These are phyloP conservation scores for Ormosia semicastrata DNA, from an alignment of 306 rosid species.

Conservation along the genomic window DNA sequence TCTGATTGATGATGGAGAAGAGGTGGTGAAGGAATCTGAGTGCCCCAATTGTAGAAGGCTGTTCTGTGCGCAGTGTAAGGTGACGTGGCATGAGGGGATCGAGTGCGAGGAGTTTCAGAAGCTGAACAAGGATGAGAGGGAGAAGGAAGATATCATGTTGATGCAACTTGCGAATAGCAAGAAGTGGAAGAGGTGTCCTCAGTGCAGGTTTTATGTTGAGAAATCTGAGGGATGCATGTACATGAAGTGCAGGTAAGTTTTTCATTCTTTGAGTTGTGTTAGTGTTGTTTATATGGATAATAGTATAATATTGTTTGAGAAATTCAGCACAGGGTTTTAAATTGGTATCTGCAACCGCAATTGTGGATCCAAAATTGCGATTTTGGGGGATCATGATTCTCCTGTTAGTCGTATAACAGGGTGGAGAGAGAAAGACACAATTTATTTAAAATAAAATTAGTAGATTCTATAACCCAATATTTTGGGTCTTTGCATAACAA, in stretches of 20 bases:
- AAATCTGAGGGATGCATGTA: constrained; percentile 36
- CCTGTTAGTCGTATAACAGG: too few species aligned
- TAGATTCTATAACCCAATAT: too few species aligned
- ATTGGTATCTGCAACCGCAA: background rate
- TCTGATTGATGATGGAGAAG: constrained; percentile 34
- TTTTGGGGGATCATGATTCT: too few species aligned
- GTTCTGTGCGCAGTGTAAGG: constrained; percentile 46
- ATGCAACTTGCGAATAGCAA: constrained; percentile 30
- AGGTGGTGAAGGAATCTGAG: background rate
- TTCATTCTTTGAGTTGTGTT: background rate
- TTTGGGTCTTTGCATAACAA: too few species aligned
- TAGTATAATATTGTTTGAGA: too few species aligned
- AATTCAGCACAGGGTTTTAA: too few species aligned
- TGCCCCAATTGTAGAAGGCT: constrained; percentile 46
- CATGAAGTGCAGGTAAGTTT: constrained; percentile 49
- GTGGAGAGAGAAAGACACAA: too few species aligned
- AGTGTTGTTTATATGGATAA: too few species aligned
- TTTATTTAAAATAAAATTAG: too few species aligned
- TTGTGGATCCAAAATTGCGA: too few species aligned
- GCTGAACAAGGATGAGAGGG: constrained; percentile 36
- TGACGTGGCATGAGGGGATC: constrained; percentile 44
- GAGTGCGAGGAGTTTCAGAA: constrained; percentile 37
- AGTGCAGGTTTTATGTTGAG: constrained; percentile 36
- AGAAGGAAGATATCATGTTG: constrained; percentile 39
- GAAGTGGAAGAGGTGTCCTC: constrained; percentile 45